phyloP scores from a whole-genome alignment of 768 basidiomycete genomes.

The Psilocybe cubensis region DNA sequence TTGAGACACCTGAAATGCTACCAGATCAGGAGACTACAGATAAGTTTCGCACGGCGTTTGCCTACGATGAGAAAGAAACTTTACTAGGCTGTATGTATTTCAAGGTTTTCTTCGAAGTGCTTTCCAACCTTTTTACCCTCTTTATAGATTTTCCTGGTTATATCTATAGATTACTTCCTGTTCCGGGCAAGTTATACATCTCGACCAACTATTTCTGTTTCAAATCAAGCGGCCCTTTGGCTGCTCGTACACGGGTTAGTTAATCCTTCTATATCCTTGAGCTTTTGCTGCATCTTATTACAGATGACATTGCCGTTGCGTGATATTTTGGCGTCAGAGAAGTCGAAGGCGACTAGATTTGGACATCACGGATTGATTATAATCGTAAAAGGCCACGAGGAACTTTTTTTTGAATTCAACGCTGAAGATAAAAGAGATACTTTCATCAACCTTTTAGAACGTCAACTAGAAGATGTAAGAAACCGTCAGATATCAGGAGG shows the following conservation, averaged over 20 bases:
- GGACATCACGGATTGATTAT: conserved; percentile 89
- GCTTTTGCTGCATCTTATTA: not conserved
- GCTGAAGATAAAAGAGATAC: conserved; percentile 80
- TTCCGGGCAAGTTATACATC: conserved; percentile 86
- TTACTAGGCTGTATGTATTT: conserved; percentile 79
- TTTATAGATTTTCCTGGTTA: conserved; percentile 86
- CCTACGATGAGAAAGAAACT: conserved; percentile 86
- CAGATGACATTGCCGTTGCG: conserved; percentile 95
- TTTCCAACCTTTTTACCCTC: conserved; percentile 15
- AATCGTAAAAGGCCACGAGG: conserved; percentile 95
- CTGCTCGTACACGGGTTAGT: conserved; percentile 80
- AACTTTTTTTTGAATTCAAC: conserved; percentile 94
- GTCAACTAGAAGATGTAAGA: conserved; percentile 77
- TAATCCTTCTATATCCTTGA: not conserved
- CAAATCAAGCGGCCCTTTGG: conserved; percentile 82
- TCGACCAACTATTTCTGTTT: conserved; percentile 96
- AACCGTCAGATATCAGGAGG: conserved; percentile 52
- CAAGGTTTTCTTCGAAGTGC: not conserved
- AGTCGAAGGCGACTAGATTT: conserved; percentile 85
- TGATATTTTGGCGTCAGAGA: conserved; percentile 85
- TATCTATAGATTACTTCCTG: conserved; percentile 86
- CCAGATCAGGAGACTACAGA: conserved; percentile 67
- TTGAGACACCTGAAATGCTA: conserved; percentile 70
- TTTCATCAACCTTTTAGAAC: conserved; percentile 75
- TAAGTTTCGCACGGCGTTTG: conserved; percentile 83